Evolutionary conservation across 2,329 filamentous ascomycete species (phyloP).

Genomic region (Elsinoe batatas): DNA sequence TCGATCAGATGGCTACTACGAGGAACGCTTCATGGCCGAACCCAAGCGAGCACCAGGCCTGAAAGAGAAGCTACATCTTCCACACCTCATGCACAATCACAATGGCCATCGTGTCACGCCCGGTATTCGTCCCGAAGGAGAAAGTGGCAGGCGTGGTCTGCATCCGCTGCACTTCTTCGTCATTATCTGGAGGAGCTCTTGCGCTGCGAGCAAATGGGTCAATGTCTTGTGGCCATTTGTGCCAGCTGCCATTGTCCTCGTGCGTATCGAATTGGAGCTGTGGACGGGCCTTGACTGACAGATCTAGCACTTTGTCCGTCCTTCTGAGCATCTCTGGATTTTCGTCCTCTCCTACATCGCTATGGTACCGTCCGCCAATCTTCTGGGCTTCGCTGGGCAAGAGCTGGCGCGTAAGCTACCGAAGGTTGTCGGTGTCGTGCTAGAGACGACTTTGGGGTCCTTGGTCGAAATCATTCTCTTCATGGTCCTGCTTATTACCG

Average conservation of each 20-base stretch:
- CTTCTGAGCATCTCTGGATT: conserved; percentile 33
- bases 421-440: conserved; percentile 57
- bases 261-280: conserved; percentile 34
- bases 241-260: conserved; percentile 35
- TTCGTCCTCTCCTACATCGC: conserved; percentile 42
- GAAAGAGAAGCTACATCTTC: conserved; percentile 6
- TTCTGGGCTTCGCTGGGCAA: conserved; percentile 54
- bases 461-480: conserved; percentile 76
- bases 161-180: conserved; percentile 34
- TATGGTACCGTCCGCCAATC: conserved; percentile 42
- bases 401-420: conserved; percentile 64
- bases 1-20: conserved; percentile 2
- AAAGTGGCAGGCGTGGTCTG: conserved; percentile 38
- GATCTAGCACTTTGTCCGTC: conserved; percentile 33
- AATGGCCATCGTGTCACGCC: conserved; percentile 35
- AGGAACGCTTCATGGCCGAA: conserved; percentile 6
- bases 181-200: conserved; percentile 37
- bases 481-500: conserved; percentile 50
- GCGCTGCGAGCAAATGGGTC: conserved; percentile 36
- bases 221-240: conserved; percentile 44
- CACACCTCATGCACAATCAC: conserved; percentile 28
- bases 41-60: background rate
- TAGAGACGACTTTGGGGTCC: conserved; percentile 48
- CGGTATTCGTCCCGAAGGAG: conserved; percentile 37
- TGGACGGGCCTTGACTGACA: conserved; percentile 15